phyloP scores from a whole-genome alignment of 129 eudicot species.

The Lactuca saligna region DNA sequence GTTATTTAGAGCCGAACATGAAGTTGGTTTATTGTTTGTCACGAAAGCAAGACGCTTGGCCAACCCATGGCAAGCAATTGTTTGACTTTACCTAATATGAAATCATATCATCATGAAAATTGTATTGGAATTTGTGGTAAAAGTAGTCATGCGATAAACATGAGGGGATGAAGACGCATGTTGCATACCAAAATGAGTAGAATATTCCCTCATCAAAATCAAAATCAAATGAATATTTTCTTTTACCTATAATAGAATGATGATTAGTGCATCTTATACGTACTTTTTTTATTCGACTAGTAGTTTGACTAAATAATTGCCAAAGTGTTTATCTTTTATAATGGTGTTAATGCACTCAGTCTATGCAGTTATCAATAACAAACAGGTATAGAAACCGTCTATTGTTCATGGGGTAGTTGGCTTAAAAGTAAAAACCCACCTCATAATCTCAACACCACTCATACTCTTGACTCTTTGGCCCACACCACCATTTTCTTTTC shows the following conservation, averaged over 20 bases:
- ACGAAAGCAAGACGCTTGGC: no score
- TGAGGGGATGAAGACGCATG: slow-evolving; percentile 1
- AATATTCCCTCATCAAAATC: not conserved
- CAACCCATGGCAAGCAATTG: no score
- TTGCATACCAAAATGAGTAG: not conserved
- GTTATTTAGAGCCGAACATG: no score
- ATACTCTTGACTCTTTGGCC: not conserved
- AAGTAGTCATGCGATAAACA: slow-evolving; percentile 24
- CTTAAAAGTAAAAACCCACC: slow-evolving; percentile 6
- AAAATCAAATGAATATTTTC: slow-evolving; percentile 6
- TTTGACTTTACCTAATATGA: not conserved
- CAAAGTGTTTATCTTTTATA: no score
- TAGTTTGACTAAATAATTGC: not conserved
- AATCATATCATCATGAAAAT: not conserved
- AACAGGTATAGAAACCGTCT: not conserved
- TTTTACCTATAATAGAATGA: not conserved
- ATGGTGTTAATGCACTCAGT: no score
- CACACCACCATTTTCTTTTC: slow-evolving; percentile 6
- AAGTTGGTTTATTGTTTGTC: no score
- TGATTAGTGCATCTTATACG: not conserved
- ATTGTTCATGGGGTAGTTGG: slow-evolving; percentile 8
- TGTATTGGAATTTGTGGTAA: not conserved
- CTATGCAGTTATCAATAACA: not conserved
- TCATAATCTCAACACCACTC: slow-evolving; percentile 20
- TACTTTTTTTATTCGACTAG: not conserved